These are phyloP conservation scores for Cardamine chenopodiifolia DNA, from an alignment of 345 rosid species.

Conservation along the genomic window DNA sequence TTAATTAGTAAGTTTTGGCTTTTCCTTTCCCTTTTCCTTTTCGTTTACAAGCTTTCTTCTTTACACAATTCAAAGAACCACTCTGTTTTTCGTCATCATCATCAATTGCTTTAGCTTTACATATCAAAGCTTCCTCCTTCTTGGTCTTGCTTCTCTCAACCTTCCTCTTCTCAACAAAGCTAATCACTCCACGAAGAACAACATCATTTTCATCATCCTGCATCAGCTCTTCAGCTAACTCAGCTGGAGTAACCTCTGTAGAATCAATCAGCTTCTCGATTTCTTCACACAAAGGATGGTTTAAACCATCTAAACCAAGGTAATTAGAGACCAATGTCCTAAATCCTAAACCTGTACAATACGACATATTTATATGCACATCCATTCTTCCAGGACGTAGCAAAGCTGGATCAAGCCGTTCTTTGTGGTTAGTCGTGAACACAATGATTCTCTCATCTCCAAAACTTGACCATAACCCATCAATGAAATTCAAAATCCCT, in stretches of 20 bases:
- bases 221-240: slow-evolving; percentile 57
- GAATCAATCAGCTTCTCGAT: slow-evolving; percentile 41
- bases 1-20: not conserved
- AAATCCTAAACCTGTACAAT: slow-evolving; percentile 50
- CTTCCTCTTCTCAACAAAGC: slow-evolving; percentile 48
- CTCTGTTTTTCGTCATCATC: slow-evolving; percentile 34
- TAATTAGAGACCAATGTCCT: slow-evolving; percentile 51
- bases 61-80: not conserved
- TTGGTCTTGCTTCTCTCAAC: slow-evolving; percentile 27
- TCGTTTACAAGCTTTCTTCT: slow-evolving; percentile 7
- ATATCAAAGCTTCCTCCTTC: not conserved
- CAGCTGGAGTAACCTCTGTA: slow-evolving; percentile 51
- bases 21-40: slow-evolving; percentile 12
- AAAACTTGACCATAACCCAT: slow-evolving; percentile 48
- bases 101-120: not conserved
- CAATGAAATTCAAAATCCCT: slow-evolving; percentile 45
- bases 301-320: slow-evolving; percentile 36
- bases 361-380: slow-evolving; percentile 51
- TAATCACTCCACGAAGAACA: slow-evolving; percentile 26
- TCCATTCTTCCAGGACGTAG: slow-evolving; percentile 52
- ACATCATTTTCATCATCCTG: slow-evolving; percentile 49
- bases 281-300: slow-evolving; percentile 38
- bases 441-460: slow-evolving; percentile 48
- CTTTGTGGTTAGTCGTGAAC: slow-evolving; percentile 46
- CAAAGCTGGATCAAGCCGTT: slow-evolving; percentile 42